Percentiles rank a stretch among this genome's conserved stretches.
These are phyloP conservation scores for Saprolegnia parasitica DNA, from an alignment of 352 stramenopile genomes.

Conservation along the genomic window DNA sequence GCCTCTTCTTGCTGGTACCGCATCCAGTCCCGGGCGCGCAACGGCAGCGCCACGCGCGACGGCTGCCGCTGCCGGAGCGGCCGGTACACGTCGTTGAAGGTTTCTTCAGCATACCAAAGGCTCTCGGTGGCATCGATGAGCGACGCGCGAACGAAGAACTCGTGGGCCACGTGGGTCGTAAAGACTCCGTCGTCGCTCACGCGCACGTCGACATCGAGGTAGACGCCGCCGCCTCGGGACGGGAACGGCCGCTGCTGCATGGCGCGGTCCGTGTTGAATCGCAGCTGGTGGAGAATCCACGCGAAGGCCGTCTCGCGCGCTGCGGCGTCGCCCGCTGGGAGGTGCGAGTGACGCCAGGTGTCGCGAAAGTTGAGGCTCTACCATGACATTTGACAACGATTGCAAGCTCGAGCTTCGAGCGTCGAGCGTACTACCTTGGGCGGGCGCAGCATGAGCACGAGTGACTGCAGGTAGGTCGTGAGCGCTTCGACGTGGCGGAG, in stretches of 20 bases:
- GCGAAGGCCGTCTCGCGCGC: background rate
- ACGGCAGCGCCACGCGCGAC: background rate
- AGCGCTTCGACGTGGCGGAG: background rate
- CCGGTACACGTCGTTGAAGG: background rate
- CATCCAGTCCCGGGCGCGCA: background rate
- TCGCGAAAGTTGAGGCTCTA: background rate
- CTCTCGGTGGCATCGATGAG: background rate
- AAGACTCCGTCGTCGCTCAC: slow-evolving; percentile 2
- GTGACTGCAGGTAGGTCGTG: background rate
- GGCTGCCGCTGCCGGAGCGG: background rate
- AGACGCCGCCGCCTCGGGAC: background rate
- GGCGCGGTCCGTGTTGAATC: background rate
- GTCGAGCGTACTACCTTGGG: background rate
- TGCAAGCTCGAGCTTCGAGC: too few species aligned
- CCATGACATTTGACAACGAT: too few species aligned
- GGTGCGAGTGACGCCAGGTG: background rate
- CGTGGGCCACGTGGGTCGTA: background rate
- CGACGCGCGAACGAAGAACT: slow-evolving; percentile 1
- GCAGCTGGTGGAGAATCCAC: slow-evolving; percentile 4
- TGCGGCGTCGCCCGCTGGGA: background rate
- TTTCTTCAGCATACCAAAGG: background rate
- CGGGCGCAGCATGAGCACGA: background rate
- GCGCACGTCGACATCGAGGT: slow-evolving; percentile 8
- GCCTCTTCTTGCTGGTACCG: background rate
- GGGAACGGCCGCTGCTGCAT: background rate